phyloP scores from a whole-genome alignment of 2,329 filamentous ascomycete genomes.

The Microdochium bolleyi region DNA sequence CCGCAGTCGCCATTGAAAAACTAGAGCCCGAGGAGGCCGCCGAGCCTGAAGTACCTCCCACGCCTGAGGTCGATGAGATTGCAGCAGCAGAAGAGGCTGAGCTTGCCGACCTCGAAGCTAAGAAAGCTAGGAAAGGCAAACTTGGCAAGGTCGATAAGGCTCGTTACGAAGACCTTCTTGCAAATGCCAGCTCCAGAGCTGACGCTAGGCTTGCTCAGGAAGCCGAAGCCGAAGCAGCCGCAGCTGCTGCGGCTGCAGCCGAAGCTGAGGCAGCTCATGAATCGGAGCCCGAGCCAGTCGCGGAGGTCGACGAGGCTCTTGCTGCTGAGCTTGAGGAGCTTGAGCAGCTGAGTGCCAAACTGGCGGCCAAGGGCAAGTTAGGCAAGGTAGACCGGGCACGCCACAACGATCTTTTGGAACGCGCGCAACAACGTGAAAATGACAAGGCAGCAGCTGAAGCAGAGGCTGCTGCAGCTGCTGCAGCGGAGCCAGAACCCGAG shows the following conservation, averaged over 20 bases:
- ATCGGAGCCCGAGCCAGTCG: background rate
- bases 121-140: slow-evolving; percentile 27
- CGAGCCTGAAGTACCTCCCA: background rate
- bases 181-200: background rate
- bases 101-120: slow-evolving; percentile 11
- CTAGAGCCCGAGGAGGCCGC: slow-evolving; percentile 3
- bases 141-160: slow-evolving; percentile 25
- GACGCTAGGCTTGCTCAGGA: slow-evolving; percentile 3
- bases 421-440: background rate
- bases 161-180: slow-evolving; percentile 2
- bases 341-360: background rate
- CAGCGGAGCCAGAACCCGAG: background rate
- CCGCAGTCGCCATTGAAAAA: slow-evolving; percentile 3
- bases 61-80: background rate
- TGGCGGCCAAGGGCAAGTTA: background rate
- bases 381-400: background rate
- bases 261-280: background rate
- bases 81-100: background rate
- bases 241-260: slow-evolving; percentile 10
- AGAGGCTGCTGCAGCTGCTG: background rate
- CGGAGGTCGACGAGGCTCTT: background rate
- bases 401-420: background rate
- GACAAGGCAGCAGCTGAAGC: slow-evolving; percentile 21
- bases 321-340: background rate
- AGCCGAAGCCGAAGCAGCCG: slow-evolving; percentile 18